Evolutionary conservation across 371 early-diverging fungal genomes (phyloP).

Genomic region (Coemansia sp.): DNA sequence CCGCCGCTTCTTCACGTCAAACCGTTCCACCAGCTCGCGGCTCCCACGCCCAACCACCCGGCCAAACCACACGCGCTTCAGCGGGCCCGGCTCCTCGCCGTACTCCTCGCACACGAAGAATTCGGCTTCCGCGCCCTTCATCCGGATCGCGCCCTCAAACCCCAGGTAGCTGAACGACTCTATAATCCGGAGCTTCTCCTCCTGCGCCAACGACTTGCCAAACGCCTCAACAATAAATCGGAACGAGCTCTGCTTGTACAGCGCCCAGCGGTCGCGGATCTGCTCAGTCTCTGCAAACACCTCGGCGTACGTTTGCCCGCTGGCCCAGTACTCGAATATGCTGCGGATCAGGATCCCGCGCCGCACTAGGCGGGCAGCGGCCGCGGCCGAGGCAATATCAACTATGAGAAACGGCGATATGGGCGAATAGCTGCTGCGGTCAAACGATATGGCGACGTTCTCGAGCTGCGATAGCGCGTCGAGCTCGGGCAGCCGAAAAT

Average conservation of each 20-base stretch:
- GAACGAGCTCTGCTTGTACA: conserved; percentile 67
- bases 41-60: conserved; percentile 56
- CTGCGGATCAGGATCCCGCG: conserved; percentile 80
- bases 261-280: conserved; percentile 61
- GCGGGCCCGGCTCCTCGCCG: conserved; percentile 49
- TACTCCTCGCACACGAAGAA: conserved; percentile 83
- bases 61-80: conserved; percentile 72
- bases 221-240: conserved; percentile 81
- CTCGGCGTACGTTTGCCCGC: conserved; percentile 62
- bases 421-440: conserved; percentile 52
- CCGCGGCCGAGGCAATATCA: conserved; percentile 65
- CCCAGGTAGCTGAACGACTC: conserved; percentile 75
- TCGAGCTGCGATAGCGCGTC: conserved; percentile 76
- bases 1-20: conserved; percentile 87
- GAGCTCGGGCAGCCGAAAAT: conserved; percentile 80
- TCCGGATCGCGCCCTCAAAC: conserved; percentile 74
- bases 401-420: conserved; percentile 81
- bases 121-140: conserved; percentile 79
- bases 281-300: conserved; percentile 62
- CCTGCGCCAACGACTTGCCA: conserved; percentile 65
- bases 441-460: conserved; percentile 61
- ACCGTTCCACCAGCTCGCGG: conserved; percentile 71
- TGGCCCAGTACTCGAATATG: conserved; percentile 79
- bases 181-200: conserved; percentile 76
- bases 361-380: conserved; percentile 72